These are phyloP conservation scores for Russula sp. DNA, from an alignment of 768 basidiomycete genomes.

Conservation along the genomic window DNA sequence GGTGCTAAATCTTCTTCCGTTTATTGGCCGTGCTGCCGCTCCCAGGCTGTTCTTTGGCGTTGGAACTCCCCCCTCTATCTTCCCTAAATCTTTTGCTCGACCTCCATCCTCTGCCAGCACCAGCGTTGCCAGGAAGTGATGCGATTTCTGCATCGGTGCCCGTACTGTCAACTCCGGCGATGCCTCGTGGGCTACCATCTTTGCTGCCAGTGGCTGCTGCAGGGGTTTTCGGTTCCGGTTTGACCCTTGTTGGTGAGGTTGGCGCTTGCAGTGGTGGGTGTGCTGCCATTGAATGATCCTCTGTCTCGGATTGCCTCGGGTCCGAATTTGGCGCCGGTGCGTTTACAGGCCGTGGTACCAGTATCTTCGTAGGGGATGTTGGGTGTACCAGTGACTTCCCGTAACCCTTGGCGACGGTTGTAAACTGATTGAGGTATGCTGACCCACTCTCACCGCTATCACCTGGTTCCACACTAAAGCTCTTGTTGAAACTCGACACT, in stretches of 20 bases:
- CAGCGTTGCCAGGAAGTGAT: neutral
- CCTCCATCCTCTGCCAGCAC: neutral
- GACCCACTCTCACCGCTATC: constrained; percentile 6
- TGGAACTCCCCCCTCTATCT: neutral
- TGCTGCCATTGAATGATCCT: neutral
- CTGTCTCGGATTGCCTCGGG: neutral
- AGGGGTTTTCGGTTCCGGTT: neutral
- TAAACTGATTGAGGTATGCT: constrained; percentile 12
- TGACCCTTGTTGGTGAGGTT: constrained; percentile 8
- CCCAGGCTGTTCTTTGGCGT: neutral
- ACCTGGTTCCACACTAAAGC: constrained; percentile 4
- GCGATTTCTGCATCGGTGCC: neutral
- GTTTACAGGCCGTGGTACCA: neutral
- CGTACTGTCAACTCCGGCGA: neutral
- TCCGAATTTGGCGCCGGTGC: neutral
- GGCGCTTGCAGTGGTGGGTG: neutral
- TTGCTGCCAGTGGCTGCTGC: neutral
- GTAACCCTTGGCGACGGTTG: constrained; percentile 7
- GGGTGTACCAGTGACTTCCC: constrained; percentile 4
- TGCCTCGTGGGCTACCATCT: neutral
- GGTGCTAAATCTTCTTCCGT: constrained; percentile 1
- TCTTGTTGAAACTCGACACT: constrained; percentile 16
- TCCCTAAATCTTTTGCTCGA: constrained; percentile 11
- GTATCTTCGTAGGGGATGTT: constrained; percentile 4
- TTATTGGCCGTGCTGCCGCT: neutral